Base-by-base conservation (phyloP, 108 stramenopile species). In the Skeletonema menzelii region DNA sequence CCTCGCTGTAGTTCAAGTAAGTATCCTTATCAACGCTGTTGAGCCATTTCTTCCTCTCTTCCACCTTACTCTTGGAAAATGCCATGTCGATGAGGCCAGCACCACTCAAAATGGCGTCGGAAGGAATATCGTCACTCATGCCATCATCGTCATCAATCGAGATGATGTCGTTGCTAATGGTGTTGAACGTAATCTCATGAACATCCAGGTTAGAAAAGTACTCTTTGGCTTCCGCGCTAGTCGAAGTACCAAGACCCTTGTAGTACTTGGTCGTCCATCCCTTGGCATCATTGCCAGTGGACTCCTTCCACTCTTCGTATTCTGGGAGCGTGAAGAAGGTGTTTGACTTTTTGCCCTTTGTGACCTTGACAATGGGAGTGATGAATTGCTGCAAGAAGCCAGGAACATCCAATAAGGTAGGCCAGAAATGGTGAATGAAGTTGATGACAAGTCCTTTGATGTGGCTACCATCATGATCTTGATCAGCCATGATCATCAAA, bases 401-500 rank as follows among this genome's bases (percentile, higher is more conserved):
- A 6, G 96, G 90, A 62, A 98, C 73, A 55, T 97, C 85, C 35
- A 99, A 87, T 65, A 99, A 84, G 5, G 90, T 88, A 8, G 99
- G 99, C 98, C 98, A 98, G 75, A 96, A 97, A 34, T 79, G 69
- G 82, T 98, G 98, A 40, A 99, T 82, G 72, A 98, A 97, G 82
- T 99, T 99, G 87, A 99, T 98, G 5, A 99, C 86, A n/a, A 99
- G 89, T 32, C 98, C 99, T 81, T 99, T 99, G 94, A 99, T 99
- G 79, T 99, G 99, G 14, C 85, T 87, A 3, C 99, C 99, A 70
- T 99, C 99, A 73, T 97, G 96, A 83, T 99, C 99, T 85, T 99
- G 99, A 90, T 99, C 99, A 2, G 98, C 96, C 99, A 99, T 99
- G 76, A 99, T 98, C 97, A 98, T 97, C 53, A 98, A 74, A 73